A percentile compares a stretch with the other conserved stretches of the same genome.
These are phyloP conservation scores for Pistacia integerrima DNA, from an alignment of 345 rosid genomes.

Conservation along the genomic window DNA sequence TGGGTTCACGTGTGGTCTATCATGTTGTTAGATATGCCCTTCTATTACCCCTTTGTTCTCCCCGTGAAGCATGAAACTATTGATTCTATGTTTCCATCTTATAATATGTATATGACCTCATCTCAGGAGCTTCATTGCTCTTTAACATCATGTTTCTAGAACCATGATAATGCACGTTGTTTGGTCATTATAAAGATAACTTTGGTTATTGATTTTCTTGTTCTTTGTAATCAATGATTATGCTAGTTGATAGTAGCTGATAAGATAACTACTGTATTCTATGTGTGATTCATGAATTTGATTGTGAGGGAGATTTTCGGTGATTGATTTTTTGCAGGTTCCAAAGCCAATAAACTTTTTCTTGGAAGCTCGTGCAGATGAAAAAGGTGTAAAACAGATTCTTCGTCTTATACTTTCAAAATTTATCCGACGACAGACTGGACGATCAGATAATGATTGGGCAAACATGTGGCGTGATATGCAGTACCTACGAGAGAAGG, in stretches of 20 bases:
- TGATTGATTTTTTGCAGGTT: conserved; percentile 53
- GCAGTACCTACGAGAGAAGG: conserved; percentile 79
- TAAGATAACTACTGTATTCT: background rate
- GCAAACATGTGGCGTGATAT: conserved; percentile 97
- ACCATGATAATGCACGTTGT: too few relatives aligned
- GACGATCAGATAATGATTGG: conserved; percentile 95
- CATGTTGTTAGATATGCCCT: background rate
- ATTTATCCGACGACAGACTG: conserved; percentile 82
- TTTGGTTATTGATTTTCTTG: background rate
- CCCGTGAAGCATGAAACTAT: too few relatives aligned
- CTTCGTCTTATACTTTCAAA: conserved; percentile 92
- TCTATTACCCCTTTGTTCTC: too few relatives aligned
- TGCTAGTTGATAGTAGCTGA: background rate
- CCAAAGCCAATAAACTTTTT: conserved; percentile 82
- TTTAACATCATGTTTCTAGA: too few relatives aligned
- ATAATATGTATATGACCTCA: too few relatives aligned
- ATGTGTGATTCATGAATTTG: background rate
- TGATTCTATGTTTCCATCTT: too few relatives aligned
- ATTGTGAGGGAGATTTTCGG: conserved; percentile 1
- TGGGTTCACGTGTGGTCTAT: too few relatives aligned
- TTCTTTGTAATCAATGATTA: background rate
- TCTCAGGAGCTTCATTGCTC: too few relatives aligned
- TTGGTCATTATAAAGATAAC: background rate
- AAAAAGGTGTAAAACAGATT: conserved; percentile 86
- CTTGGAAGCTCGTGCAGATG: conserved; percentile 78